Evolutionary conservation across 129 eudicot species (phyloP).

Genomic region (Pittosporum tobira): DNA sequence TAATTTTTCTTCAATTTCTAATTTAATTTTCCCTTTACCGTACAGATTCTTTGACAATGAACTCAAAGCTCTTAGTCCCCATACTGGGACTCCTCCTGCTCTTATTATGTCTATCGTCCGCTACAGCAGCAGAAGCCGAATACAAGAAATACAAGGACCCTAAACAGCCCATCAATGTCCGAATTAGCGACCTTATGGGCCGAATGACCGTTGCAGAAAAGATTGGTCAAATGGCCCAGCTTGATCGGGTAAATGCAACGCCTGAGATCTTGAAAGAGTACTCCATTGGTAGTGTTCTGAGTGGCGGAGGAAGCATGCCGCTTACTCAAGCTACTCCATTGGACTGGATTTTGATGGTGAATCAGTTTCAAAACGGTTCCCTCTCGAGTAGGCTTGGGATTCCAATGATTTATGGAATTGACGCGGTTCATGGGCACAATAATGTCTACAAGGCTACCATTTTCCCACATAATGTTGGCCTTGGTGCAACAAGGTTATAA

Average conservation of each 20-base stretch:
- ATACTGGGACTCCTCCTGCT: not conserved
- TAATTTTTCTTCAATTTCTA: not conserved
- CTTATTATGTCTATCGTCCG: no score
- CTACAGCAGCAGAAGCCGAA: not conserved
- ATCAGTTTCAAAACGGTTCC: not conserved
- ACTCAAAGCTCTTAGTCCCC: not conserved
- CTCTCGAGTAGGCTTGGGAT: slow-evolving; percentile 2
- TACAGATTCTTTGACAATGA: not conserved
- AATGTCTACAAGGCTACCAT: no score
- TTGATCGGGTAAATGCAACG: not conserved
- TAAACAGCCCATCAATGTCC: not conserved
- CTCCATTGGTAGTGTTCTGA: not conserved
- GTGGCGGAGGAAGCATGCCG: slow-evolving; percentile 2
- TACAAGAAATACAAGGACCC: not conserved
- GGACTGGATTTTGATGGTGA: slow-evolving; percentile 1
- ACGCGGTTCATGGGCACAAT: no score
- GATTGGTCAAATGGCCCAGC: not conserved
- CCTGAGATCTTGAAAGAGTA: not conserved
- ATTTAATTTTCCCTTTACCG: not conserved
- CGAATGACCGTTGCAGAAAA: not conserved
- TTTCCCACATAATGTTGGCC: slow-evolving; percentile 3
- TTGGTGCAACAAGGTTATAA: not conserved
- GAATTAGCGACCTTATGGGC: not conserved
- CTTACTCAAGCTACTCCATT: not conserved
- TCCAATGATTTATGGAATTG: no score